Base-by-base conservation (phyloP, 768 basidiomycete species). In the Amanita inopinata region DNA sequence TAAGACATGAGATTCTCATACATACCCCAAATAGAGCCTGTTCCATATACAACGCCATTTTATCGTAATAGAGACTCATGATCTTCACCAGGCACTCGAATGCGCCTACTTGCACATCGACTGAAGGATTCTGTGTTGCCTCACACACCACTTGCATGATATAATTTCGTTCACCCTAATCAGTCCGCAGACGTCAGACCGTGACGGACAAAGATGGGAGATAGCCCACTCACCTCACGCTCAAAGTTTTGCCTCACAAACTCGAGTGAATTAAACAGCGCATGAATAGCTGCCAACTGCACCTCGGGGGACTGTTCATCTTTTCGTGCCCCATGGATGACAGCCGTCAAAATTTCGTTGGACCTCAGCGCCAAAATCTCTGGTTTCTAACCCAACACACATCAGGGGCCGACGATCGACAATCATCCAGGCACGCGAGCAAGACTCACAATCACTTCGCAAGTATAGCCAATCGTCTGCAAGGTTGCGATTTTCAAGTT, bases 121-220 rank as follows among this genome's bases (percentile, higher is more conserved):
- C 77, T 1, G 79, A 63, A 1, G 73, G 47, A 52, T 82, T 92
- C 61, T 98, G 96, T 0, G 96, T 98, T 0, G 94, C 94, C 57
- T 98, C 96, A 58, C 96, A 99, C 12, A 98, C 88, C 32, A 98
- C 92, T 67, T 99, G 96, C 96, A 99, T 99, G 62, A 99, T 98
- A 67, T 96, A 98, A 65, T 98, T 99, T 36, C 96, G 80, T 62
- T 99, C 96, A 52, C 96, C 96, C 91, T 98, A 28, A 5, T 38
- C 2, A 31, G 14, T 18, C 40, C n/a, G n/a, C n/a, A n/a, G n/a
- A n/a, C 38, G 19, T 27, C 25, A 46, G 20, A 10, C 34, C n/a
- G 9, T 27, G 20, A 37, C 24, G 18, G 25, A 25, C 15, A 35
- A 14, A 49, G 39, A 31, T 25, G 15, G 17, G 5, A 22, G 14